Evolutionary conservation across 345 rosid species (phyloP), one percentile per base, ranked within the genome.

Genomic region (Boechera stricta): DNA sequence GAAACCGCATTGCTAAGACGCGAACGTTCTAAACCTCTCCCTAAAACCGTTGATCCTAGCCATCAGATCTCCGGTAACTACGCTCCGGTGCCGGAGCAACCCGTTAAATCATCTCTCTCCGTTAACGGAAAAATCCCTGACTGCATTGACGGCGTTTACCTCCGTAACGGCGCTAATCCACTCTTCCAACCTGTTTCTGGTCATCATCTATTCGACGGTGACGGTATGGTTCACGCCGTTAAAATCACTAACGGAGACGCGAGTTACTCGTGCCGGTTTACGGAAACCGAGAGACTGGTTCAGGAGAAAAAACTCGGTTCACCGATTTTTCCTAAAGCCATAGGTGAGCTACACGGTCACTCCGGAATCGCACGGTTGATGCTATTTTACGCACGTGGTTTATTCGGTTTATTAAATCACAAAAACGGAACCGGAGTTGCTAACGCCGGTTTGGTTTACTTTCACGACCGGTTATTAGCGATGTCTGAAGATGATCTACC

Each of bases 161-260:
- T 89, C 62, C 90, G 98, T 21, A 94, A 94, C 89, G 98, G 98
- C 0, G 98, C 97, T 21, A 92, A 94, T 81, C 98, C 98, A 13
- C 84, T 90, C 13, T 88, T 87, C 69, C 87, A 91, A 67, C 98
- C 98, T 0, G 82, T 87, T 28, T 88, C 97, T 12, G 98, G 98
- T 0, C 98, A 94, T 78, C 98, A 94, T 75, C 74, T 94, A 2
- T 94, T 94, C 36, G 98, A 94, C 80, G 97, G 98, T 3, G 98
- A 94, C 66, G 98, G 98, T 24, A 94, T 94, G 98, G 86, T 94
- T 49, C 98, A 94, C 65, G 92, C 97, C 10, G 92, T 94, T 39
- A 76, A 65, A 42, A 83, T 94, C 56, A 66, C 38, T 1, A 80
- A 82, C 56, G 97, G 97, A 18, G 21, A 69, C 6, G 97, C 85